Percentiles rank a stretch among this genome's conserved stretches.
These are phyloP conservation scores for Davidsoniella neocaledoniae DNA, from an alignment of 2,329 filamentous ascomycete genomes.

Conservation along the genomic window DNA sequence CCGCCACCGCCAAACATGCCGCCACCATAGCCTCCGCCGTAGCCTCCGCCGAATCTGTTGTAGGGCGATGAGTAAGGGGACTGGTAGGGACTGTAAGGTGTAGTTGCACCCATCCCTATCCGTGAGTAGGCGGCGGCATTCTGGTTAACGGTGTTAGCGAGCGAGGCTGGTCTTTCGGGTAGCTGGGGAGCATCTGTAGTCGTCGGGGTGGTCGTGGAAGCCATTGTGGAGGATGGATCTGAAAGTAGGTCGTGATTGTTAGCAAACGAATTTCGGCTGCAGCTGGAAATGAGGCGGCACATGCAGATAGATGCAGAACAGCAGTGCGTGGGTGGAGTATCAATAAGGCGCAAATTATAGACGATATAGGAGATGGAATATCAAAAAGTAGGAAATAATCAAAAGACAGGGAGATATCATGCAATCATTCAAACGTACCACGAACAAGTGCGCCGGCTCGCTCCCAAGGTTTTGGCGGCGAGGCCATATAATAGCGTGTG, in stretches of 20 bases:
- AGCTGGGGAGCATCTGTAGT: slow-evolving; percentile 43
- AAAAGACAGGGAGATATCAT: slow-evolving; percentile 1
- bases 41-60: slow-evolving; percentile 29
- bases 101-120: slow-evolving; percentile 28
- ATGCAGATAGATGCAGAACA: slow-evolving; percentile 7
- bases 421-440: slow-evolving; percentile 1
- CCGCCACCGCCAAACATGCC: slow-evolving; percentile 17
- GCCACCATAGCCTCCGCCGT: slow-evolving; percentile 25
- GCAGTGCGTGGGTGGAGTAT: slow-evolving; percentile 20
- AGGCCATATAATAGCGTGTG: slow-evolving; percentile 36
- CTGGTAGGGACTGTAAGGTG: slow-evolving; percentile 23
- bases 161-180: slow-evolving; percentile 63
- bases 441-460: slow-evolving; percentile 40
- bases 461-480: slow-evolving; percentile 97
- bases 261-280: slow-evolving; percentile 14
- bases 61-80: slow-evolving; percentile 26
- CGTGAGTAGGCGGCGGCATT: slow-evolving; percentile 71
- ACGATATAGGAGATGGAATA: slow-evolving; percentile 14
- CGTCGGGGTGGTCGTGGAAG: slow-evolving; percentile 23
- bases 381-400: slow-evolving; percentile 3
- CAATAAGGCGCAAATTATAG: slow-evolving; percentile 24
- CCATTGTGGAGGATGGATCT: slow-evolving; percentile 18
- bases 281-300: slow-evolving; percentile 25
- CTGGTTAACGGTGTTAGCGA: slow-evolving; percentile 67
- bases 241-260: slow-evolving; percentile 12